phyloP scores from a whole-genome alignment of 768 basidiomycete genomes.

The Macrolepiota fuliginosa region DNA sequence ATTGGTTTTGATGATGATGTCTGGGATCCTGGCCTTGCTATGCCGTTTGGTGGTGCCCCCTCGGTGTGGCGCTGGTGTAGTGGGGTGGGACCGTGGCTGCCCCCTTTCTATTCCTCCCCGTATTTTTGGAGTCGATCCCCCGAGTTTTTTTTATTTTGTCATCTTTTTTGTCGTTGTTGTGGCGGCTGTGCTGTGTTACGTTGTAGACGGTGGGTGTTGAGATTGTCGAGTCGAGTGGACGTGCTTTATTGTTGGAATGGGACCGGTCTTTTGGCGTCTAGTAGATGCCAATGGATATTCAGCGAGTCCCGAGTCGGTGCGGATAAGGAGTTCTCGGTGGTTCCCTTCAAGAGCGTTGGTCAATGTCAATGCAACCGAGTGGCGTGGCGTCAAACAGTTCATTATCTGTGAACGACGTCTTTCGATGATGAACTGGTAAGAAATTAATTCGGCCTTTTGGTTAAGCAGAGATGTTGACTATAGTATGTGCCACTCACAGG shows the following conservation, averaged over 20 bases:
- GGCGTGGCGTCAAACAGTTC: not conserved
- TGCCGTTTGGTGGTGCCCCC: not conserved
- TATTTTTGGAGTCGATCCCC: not conserved
- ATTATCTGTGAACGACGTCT: not conserved
- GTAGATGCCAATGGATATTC: not conserved
- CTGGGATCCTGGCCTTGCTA: not conserved
- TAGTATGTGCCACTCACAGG: not conserved
- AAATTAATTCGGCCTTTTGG: not conserved
- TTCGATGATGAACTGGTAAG: not conserved
- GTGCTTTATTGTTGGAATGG: not conserved
- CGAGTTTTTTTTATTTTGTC: not conserved
- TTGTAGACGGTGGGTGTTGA: not conserved
- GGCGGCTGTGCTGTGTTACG: not conserved
- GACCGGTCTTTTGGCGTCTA: not conserved
- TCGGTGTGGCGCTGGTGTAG: not conserved
- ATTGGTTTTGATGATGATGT: not conserved
- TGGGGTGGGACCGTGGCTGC: not conserved
- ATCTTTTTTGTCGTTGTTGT: not conserved
- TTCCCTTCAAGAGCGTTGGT: not conserved
- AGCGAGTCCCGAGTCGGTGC: not conserved
- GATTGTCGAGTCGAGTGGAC: not conserved
- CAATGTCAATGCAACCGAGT: not conserved
- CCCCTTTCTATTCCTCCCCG: not conserved
- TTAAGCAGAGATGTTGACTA: not conserved
- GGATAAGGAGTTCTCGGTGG: not conserved